phyloP scores from a whole-genome alignment of 1,284 basidiomycete genomes.

The Fomitiporia mediterranea region DNA sequence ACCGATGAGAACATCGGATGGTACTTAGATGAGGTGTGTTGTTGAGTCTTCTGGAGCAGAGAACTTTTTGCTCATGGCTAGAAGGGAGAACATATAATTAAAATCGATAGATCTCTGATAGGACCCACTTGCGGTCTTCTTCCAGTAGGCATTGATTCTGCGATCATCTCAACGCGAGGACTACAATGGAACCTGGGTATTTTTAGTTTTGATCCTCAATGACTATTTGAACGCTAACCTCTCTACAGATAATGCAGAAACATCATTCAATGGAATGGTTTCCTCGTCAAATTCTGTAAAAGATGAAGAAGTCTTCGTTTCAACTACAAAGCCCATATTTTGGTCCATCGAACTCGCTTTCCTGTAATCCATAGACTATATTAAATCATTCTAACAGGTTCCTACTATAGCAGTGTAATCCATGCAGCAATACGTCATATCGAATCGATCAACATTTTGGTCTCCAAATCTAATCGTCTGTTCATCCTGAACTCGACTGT shows the following conservation, averaged over 20 bases:
- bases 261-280: conserved; percentile 76
- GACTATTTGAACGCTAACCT: conserved; percentile 10
- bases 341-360: conserved; percentile 71
- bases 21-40: conserved; percentile 73
- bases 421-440: too few relatives aligned
- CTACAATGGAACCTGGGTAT: conserved; percentile 87
- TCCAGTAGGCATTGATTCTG: conserved; percentile 78
- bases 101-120: conserved; percentile 66
- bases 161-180: conserved; percentile 77
- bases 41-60: not conserved
- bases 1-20: conserved; percentile 88
- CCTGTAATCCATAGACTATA: not conserved
- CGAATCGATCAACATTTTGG: too few relatives aligned
- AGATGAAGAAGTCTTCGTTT: conserved; percentile 64
- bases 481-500: too few relatives aligned
- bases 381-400: too few relatives aligned
- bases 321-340: conserved; percentile 80
- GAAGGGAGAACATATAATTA: conserved; percentile 78
- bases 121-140: conserved; percentile 92
- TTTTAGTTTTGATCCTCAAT: conserved; percentile 25
- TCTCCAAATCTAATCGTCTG: too few relatives aligned
- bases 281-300: conserved; percentile 92
- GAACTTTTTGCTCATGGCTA: not conserved
- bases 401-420: too few relatives aligned
- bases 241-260: conserved; percentile 51